Evolutionary conservation across 225 moss, liverwort and hornwort genomes (phyloP).

Genomic region (Physcomitrium patens): DNA sequence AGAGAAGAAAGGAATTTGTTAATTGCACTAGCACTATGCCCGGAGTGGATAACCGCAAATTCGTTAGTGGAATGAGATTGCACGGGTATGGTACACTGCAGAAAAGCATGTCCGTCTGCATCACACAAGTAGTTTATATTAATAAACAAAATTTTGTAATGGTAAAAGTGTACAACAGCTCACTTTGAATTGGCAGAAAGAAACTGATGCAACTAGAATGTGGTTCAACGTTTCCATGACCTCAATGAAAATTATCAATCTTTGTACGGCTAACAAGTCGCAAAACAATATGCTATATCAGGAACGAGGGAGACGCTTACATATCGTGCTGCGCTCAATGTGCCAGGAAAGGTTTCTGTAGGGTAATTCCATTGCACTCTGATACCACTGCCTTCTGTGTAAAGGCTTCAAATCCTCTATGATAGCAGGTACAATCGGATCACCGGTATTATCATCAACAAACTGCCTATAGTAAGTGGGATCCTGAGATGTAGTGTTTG

Average conservation of each 20-base stretch:
- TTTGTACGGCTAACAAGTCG: conserved; percentile 1
- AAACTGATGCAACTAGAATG: neutral
- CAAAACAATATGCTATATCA: neutral
- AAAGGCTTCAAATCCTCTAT: conserved; percentile 42
- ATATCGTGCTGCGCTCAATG: conserved; percentile 40
- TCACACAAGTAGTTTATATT: conserved; percentile 2
- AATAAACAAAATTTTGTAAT: neutral
- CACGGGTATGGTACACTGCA: conserved; percentile 70
- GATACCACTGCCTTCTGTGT: conserved; percentile 55
- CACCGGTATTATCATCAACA: conserved; percentile 63
- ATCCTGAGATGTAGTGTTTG: conserved; percentile 48
- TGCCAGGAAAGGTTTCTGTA: conserved; percentile 57
- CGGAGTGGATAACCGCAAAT: conserved; percentile 68
- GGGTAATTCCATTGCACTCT: conserved; percentile 56
- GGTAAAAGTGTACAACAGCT: too few relatives aligned
- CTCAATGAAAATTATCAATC: too few relatives aligned
- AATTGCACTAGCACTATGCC: conserved; percentile 65
- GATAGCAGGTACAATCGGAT: conserved; percentile 47
- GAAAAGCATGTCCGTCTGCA: conserved; percentile 70
- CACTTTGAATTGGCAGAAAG: too few relatives aligned
- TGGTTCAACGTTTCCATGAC: neutral
- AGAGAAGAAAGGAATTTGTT: conserved; percentile 61
- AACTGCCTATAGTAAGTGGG: conserved; percentile 57
- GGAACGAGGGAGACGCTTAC: conserved; percentile 41
- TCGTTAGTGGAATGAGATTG: conserved; percentile 44